Base-by-base conservation (phyloP, 768 basidiomycete genomes). In the Albatrellus ellisii region DNA sequence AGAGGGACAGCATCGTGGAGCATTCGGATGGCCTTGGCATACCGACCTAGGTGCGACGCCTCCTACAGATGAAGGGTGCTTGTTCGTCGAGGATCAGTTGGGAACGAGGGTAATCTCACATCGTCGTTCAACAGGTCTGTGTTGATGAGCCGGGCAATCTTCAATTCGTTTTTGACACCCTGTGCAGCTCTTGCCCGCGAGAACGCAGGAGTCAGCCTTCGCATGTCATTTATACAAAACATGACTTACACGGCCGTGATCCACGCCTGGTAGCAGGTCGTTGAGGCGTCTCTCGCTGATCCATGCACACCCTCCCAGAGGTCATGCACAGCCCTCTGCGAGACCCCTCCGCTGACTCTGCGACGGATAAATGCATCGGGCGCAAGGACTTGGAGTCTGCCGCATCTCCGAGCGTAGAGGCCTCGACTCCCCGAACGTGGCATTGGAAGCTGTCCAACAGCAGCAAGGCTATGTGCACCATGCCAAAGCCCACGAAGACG, bases 401-500 rank as follows among this genome's bases (percentile, higher is more conserved):
- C 12, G 38, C 12, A 11, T 31, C 12, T 11, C 29, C 1, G 33
- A 43, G 8, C 12, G 45, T 43, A 8, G 45, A 38, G 31, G 44
- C 36, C 7, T 46, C 46, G 38, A 43, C 38, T 1, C 46, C 46
- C 12, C 36, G 28, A 18, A 39, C n/a, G 5, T 32, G 10, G 18
- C 12, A 45, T 1, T 20, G 32, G 6, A 36, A 20, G 7, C 17
- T 34, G 20, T 37, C 47, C 20, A 22, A 25, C 25, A 42, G 44
- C 26, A 42, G 35, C 17, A 24, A 24, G 22, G 41, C 31, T 24
- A 36, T 26, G 15, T 42, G 29, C 4, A 27, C 39, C 33, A 46
- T 6, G 27, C 44, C 46, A 22, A 44, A 54, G 25, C 37, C 51
- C 42, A 34, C 31, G 22, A 38, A 45, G 33, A 29, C 41, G 32